Conservation (phyloP, 768 basidiomycete species). For the Mrakia blollopis region DNA sequence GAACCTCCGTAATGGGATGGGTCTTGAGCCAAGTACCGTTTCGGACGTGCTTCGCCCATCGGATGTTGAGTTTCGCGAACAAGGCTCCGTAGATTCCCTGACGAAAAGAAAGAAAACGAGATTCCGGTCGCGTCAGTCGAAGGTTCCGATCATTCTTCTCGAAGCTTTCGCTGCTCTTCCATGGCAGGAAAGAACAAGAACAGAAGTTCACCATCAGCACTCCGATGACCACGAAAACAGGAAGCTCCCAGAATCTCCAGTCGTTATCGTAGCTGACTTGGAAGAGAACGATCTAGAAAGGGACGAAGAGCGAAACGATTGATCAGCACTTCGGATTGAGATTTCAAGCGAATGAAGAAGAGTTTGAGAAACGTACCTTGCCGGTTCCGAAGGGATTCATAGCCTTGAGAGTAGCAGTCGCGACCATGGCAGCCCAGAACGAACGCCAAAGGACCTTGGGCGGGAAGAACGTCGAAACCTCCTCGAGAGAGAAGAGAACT, state of each 20-base stretch:
- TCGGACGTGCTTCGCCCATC: slow-evolving; percentile 78
- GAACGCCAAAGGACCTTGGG: slow-evolving; percentile 96
- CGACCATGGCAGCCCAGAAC: slow-evolving; percentile 84
- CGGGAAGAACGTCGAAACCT: slow-evolving; percentile 95
- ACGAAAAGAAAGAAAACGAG: slow-evolving; percentile 2
- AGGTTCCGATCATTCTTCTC: neutral
- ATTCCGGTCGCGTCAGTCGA: neutral
- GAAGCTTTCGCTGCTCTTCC: neutral
- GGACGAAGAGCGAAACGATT: neutral
- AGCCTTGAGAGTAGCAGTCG: slow-evolving; percentile 70
- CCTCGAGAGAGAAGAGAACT: slow-evolving; percentile 70
- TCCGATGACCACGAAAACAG: slow-evolving; percentile 79
- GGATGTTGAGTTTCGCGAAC: slow-evolving; percentile 87
- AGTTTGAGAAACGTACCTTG: slow-evolving; percentile 48
- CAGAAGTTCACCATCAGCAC: slow-evolving; percentile 66
- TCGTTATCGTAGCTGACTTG: slow-evolving; percentile 85
- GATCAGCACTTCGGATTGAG: slow-evolving; percentile 49
- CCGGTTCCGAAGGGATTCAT: slow-evolving; percentile 94
- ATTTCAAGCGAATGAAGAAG: slow-evolving; percentile 56
- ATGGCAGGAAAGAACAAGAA: neutral
- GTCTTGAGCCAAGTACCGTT: slow-evolving; percentile 71
- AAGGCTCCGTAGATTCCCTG: slow-evolving; percentile 86
- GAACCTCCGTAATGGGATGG: slow-evolving; percentile 77
- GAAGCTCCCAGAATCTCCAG: slow-evolving; percentile 85
- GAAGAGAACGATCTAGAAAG: slow-evolving; percentile 27